Evolutionary conservation across 2,329 filamentous ascomycete genomes (phyloP).

Genomic region (Davidsoniella virescens): DNA sequence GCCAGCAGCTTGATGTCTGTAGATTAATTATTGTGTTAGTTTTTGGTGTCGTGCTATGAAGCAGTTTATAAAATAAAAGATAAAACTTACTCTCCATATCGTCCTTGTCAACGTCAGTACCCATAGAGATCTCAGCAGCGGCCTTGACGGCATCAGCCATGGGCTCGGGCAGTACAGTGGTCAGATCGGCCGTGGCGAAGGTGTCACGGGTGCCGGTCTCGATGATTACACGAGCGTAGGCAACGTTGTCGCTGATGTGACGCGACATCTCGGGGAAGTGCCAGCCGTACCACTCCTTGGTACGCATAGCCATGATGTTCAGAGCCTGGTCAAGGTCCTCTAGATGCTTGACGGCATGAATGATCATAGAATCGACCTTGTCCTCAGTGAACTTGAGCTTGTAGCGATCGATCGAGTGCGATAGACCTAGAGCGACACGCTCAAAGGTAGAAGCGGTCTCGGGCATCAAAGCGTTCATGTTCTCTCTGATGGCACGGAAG

Average conservation of each 20-base stretch:
- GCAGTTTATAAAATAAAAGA: no score
- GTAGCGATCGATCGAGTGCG: slow-evolving; percentile 89
- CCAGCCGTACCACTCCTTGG: slow-evolving; percentile 99
- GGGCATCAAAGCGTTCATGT: slow-evolving; percentile 79
- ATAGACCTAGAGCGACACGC: slow-evolving; percentile 90
- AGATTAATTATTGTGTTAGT: not conserved
- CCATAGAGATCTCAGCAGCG: slow-evolving; percentile 94
- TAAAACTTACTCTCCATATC: slow-evolving; percentile 53
- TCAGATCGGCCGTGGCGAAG: slow-evolving; percentile 59
- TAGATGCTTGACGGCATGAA: slow-evolving; percentile 84
- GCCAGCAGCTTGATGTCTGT: slow-evolving; percentile 68
- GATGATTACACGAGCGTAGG: slow-evolving; percentile 77
- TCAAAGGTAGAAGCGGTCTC: slow-evolving; percentile 72
- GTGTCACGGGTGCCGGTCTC: slow-evolving; percentile 80
- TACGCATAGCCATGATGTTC: slow-evolving; percentile 96
- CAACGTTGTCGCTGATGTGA: slow-evolving; percentile 92
- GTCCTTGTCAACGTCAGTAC: slow-evolving; percentile 85
- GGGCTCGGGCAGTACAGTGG: slow-evolving; percentile 86
- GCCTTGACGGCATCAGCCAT: slow-evolving; percentile 84
- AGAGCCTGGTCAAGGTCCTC: slow-evolving; percentile 98
- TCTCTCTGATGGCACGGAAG: slow-evolving; percentile 85
- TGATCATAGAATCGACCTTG: slow-evolving; percentile 99
- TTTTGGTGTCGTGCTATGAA: not conserved
- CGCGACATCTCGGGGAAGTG: slow-evolving; percentile 97
- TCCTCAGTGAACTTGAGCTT: slow-evolving; percentile 98